Percentiles rank a stretch among this genome's conserved stretches.
phyloP scores from a whole-genome alignment of 495 filamentous ascomycete species.

The Daldinia childiae region DNA sequence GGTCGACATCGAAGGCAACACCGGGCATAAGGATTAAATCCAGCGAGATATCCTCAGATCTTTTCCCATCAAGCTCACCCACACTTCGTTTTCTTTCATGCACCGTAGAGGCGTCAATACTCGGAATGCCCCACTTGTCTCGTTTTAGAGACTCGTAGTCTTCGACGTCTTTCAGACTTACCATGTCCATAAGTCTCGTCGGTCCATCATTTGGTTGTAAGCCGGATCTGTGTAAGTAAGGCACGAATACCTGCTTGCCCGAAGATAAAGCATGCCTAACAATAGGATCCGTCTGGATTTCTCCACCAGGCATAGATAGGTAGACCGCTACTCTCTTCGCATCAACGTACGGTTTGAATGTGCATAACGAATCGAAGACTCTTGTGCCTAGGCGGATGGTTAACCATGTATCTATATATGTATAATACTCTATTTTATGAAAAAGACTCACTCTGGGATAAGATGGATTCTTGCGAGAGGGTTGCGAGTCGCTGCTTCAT shows the following conservation, averaged over 20 bases:
- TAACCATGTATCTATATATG: slow-evolving; percentile 14
- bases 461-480: slow-evolving; percentile 66
- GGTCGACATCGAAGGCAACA: slow-evolving; percentile 82
- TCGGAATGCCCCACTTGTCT: slow-evolving; percentile 94
- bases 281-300: slow-evolving; percentile 82
- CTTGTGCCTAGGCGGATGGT: slow-evolving; percentile 59
- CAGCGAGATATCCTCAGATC: slow-evolving; percentile 61
- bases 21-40: slow-evolving; percentile 94
- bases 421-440: slow-evolving; percentile 4
- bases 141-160: slow-evolving; percentile 80
- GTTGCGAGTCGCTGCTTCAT: slow-evolving; percentile 71
- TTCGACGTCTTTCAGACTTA: slow-evolving; percentile 71
- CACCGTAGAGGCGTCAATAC: slow-evolving; percentile 70
- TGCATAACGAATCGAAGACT: slow-evolving; percentile 66
- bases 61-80: slow-evolving; percentile 60
- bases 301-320: slow-evolving; percentile 87
- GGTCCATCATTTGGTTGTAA: slow-evolving; percentile 55
- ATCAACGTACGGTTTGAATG: slow-evolving; percentile 65
- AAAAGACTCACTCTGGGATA: slow-evolving; percentile 70
- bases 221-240: slow-evolving; percentile 77
- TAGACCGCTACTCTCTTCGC: slow-evolving; percentile 84
- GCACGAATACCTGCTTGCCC: slow-evolving; percentile 90
- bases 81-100: slow-evolving; percentile 73
- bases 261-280: slow-evolving; percentile 78
- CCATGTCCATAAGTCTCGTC: slow-evolving; percentile 89